phyloP scores from a whole-genome alignment of 257 asterid species.

The Euphrasia confusa region DNA sequence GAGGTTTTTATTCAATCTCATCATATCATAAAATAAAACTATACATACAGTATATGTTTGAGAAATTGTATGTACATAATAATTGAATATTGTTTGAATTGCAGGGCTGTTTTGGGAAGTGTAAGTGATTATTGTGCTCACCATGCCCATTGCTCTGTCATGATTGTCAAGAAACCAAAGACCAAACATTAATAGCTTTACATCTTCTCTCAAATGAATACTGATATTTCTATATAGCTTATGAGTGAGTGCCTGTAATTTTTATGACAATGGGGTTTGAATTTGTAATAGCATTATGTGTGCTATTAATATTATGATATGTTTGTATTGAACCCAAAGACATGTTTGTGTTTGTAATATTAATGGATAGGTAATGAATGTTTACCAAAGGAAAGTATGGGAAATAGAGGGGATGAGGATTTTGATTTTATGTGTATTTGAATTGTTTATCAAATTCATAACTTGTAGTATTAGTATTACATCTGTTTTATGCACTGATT shows the following conservation, averaged over 20 bases:
- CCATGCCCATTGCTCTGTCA: constrained; percentile 77
- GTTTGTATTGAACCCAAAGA: constrained; percentile 5
- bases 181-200: constrained; percentile 20
- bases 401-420: too few species aligned
- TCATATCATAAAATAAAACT: background rate
- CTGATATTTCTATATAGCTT: background rate
- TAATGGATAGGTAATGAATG: too few species aligned
- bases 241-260: background rate
- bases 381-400: too few species aligned
- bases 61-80: background rate
- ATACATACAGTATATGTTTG: too few species aligned
- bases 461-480: too few species aligned
- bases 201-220: background rate
- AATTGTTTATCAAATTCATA: too few species aligned
- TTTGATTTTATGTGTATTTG: too few species aligned
- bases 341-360: too few species aligned
- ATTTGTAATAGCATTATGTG: background rate
- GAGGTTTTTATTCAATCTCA: constrained; percentile 39
- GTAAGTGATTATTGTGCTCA: constrained; percentile 78
- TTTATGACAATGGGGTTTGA: background rate
- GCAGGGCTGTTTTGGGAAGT: constrained; percentile 84
- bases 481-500: too few species aligned
- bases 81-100: background rate
- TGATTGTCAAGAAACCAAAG: constrained; percentile 64
- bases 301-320: background rate